Percentiles rank a stretch among this genome's conserved stretches.
phyloP scores from a whole-genome alignment of 2,329 filamentous ascomycete species.

The Zalaria sp. region DNA sequence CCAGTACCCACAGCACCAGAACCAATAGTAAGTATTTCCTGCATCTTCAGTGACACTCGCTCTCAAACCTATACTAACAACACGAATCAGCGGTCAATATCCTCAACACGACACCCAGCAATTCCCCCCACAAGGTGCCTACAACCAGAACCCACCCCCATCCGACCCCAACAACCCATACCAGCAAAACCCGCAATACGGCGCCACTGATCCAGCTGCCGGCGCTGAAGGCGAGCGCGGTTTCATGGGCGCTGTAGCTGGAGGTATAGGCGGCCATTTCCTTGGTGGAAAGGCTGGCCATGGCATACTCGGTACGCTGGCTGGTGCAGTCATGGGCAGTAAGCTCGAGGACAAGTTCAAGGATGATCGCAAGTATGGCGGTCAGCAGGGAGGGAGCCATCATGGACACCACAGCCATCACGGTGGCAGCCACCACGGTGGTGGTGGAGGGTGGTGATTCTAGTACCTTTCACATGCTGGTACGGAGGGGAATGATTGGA shows the following conservation, averaged over 20 bases:
- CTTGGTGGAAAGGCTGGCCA: conserved; percentile 44
- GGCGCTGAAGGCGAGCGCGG: conserved; percentile 42
- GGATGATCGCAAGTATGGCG: conserved; percentile 20
- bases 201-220: conserved; percentile 28
- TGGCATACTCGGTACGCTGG: conserved; percentile 41
- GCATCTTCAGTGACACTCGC: conserved; percentile 11
- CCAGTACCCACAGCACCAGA: conserved; percentile 18
- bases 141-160: conserved; percentile 22
- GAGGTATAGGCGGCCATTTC: conserved; percentile 42
- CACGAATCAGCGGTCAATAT: conserved; percentile 12
- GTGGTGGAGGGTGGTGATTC: background rate
- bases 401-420: conserved; percentile 10
- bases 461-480: too few species aligned
- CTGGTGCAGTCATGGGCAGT: conserved; percentile 41
- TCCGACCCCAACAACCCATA: conserved; percentile 21
- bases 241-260: conserved; percentile 41
- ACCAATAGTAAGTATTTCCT: conserved; percentile 16
- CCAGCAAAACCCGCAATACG: conserved; percentile 23
- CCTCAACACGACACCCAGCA: conserved; percentile 9
- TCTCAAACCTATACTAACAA: conserved; percentile 8
- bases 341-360: conserved; percentile 42
- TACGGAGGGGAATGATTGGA: too few species aligned
- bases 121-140: conserved; percentile 25
- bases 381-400: conserved; percentile 13
- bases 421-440: too few species aligned